These are phyloP conservation scores for Aspergillus asperescens DNA, from an alignment of 495 filamentous ascomycete genomes.

Conservation along the genomic window DNA sequence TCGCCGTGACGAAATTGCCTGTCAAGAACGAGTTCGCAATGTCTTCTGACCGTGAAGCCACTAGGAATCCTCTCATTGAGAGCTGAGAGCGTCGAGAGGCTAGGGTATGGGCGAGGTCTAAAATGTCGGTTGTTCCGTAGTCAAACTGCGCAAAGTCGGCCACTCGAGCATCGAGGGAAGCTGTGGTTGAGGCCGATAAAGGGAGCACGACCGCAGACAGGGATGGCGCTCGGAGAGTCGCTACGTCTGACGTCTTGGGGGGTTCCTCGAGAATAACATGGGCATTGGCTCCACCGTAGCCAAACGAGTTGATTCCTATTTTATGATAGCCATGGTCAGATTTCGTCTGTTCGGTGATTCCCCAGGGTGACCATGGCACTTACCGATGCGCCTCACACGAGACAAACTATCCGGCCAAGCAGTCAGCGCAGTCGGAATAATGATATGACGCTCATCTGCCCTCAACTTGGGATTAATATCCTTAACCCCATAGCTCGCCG, in stretches of 20 bases:
- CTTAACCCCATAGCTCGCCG: slow-evolving; percentile 29
- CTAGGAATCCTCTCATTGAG: neutral
- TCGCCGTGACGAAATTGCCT: neutral
- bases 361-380: neutral
- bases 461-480: slow-evolving; percentile 26
- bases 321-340: too few species aligned
- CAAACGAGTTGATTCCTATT: slow-evolving; percentile 4
- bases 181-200: slow-evolving; percentile 4
- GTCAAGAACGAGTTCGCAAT: neutral
- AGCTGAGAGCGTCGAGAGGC: neutral
- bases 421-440: neutral
- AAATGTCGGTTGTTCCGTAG: too few species aligned
- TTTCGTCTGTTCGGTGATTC: too few species aligned
- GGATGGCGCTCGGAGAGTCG: neutral
- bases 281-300: neutral
- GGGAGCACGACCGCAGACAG: neutral
- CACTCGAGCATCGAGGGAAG: too few species aligned
- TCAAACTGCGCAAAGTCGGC: too few species aligned
- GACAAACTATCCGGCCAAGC: neutral
- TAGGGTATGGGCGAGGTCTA: neutral
- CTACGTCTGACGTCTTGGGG: slow-evolving; percentile 19
- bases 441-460: slow-evolving; percentile 21
- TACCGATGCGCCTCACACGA: neutral
- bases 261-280: slow-evolving; percentile 18
- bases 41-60: too few species aligned